Conservation (phyloP, 2,329 filamentous ascomycete genomes). For the Chaetomium strumarium region DNA sequence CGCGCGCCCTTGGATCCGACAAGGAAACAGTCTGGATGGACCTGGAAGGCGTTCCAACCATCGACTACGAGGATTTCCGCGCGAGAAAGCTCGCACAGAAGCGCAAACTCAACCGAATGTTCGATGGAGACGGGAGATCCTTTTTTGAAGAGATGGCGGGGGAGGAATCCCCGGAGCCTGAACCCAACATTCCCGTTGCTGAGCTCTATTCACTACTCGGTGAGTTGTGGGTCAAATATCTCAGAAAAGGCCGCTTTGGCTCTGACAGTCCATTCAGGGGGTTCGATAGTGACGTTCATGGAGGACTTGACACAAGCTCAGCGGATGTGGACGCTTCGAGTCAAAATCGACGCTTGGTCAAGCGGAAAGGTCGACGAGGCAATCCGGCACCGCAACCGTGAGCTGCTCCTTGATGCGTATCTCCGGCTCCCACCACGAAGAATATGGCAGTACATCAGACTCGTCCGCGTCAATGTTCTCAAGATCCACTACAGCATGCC, state of each 20-base stretch:
- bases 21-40: slow-evolving; percentile 2
- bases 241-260: no score
- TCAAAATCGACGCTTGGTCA: slow-evolving; percentile 30
- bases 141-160: neutral
- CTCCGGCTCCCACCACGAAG: slow-evolving; percentile 24
- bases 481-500: neutral
- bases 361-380: slow-evolving; percentile 25
- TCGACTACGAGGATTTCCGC: neutral
- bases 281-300: slow-evolving; percentile 18
- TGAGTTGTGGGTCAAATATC: neutral
- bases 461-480: neutral
- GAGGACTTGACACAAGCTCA: slow-evolving; percentile 25
- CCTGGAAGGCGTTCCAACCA: neutral
- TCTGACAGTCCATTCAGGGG: slow-evolving; percentile 20
- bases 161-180: neutral
- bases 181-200: neutral
- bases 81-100: neutral
- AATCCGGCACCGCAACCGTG: slow-evolving; percentile 25
- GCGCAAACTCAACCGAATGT: neutral
- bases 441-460: slow-evolving; percentile 23
- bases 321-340: slow-evolving; percentile 27
- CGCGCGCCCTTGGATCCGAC: slow-evolving; percentile 9
- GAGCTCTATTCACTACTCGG: neutral
- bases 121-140: neutral
- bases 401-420: slow-evolving; percentile 24